Percentiles rank a stretch among this genome's conserved stretches.
These are phyloP conservation scores for Starmera quercuum DNA, from an alignment of 805 yeast genomes.

Conservation along the genomic window DNA sequence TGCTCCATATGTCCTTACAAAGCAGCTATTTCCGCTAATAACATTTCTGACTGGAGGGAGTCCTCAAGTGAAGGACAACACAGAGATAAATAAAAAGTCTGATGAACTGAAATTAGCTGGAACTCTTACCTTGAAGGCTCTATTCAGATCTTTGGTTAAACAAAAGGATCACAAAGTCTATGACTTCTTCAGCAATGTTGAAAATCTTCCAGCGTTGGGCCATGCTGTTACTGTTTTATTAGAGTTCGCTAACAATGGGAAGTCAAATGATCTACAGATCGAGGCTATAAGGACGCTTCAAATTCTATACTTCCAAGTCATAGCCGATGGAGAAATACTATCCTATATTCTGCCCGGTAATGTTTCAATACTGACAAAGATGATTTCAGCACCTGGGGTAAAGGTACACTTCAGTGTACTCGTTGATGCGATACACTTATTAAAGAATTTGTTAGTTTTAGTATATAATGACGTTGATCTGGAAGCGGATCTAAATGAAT, in stretches of 20 bases:
- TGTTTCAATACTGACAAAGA: constrained; percentile 35
- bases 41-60: constrained; percentile 39
- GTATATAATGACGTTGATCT: constrained; percentile 38
- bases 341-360: constrained; percentile 46
- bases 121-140: constrained; percentile 19
- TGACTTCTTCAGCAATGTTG: constrained; percentile 22
- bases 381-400: constrained; percentile 23
- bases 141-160: constrained; percentile 22
- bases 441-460: constrained; percentile 21
- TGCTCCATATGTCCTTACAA: constrained; percentile 28
- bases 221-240: constrained; percentile 39
- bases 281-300: constrained; percentile 26
- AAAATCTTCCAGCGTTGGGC: constrained; percentile 36
- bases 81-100: constrained; percentile 19
- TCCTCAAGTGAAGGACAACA: constrained; percentile 26
- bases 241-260: constrained; percentile 22
- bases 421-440: constrained; percentile 20
- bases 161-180: constrained; percentile 14
- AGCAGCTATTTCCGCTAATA: constrained; percentile 39
- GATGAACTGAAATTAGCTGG: constrained; percentile 32
- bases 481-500: constrained; percentile 15
- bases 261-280: constrained; percentile 22
- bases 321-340: constrained; percentile 38
- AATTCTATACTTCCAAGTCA: constrained; percentile 25
- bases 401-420: constrained; percentile 31